phyloP scores from a whole-genome alignment of 2,329 filamentous ascomycete species.

The Beauveria brongniartii region DNA sequence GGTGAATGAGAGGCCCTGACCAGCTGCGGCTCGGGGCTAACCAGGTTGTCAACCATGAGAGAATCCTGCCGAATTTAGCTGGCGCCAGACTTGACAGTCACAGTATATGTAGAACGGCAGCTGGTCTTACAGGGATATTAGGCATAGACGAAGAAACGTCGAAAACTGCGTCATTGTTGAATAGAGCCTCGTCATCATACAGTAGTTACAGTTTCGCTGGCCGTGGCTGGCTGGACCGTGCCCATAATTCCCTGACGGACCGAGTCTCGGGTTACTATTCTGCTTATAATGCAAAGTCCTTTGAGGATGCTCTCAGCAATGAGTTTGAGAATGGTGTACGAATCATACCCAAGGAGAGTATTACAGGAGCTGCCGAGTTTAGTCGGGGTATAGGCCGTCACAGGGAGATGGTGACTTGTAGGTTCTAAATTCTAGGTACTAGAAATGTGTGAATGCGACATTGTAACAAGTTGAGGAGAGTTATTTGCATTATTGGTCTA shows the following conservation, averaged over 20 bases:
- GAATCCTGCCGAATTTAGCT: not conserved
- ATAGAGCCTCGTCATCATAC: not conserved
- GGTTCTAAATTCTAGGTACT: not conserved
- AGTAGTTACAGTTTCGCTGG: not conserved
- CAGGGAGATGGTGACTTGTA: not conserved
- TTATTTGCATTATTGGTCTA: not conserved
- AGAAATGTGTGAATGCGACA: not conserved
- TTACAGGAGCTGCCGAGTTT: slow-evolving; percentile 17
- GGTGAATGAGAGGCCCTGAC: not conserved
- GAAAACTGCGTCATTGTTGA: not conserved
- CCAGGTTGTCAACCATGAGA: not conserved
- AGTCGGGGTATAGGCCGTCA: not conserved
- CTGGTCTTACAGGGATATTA: not conserved
- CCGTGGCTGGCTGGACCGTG: not conserved
- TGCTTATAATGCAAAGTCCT: slow-evolving; percentile 38
- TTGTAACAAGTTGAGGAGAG: not conserved
- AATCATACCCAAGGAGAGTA: slow-evolving; percentile 33
- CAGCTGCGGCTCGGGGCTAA: not conserved
- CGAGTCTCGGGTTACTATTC: slow-evolving; percentile 33
- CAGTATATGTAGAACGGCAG: not conserved
- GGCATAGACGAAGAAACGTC: not conserved
- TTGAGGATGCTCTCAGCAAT: slow-evolving; percentile 40
- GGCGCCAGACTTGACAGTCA: not conserved
- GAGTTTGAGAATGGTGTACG: slow-evolving; percentile 37
- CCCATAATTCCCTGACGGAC: not conserved